Evolutionary conservation across 2,329 filamentous ascomycete genomes (phyloP).

Genomic region (Alternaria sp.): DNA sequence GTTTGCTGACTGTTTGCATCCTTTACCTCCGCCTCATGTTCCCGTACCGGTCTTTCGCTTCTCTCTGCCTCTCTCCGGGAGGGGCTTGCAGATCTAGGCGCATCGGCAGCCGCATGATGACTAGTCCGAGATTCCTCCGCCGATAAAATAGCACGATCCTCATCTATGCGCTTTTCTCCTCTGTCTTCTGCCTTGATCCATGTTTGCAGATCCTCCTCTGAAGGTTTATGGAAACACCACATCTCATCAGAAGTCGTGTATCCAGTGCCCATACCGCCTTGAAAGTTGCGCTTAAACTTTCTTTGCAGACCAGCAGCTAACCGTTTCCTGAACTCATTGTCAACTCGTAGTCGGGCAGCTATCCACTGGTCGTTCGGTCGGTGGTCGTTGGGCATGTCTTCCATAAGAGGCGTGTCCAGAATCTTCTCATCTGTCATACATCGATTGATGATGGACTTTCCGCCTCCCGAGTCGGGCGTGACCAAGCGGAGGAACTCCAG

Average conservation of each 20-base stretch:
- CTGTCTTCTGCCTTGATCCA: conserved; percentile 31
- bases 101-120: not conserved
- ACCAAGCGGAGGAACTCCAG: conserved; percentile 67
- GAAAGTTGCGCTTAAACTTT: conserved; percentile 41
- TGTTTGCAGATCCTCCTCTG: conserved; percentile 30
- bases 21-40: not conserved
- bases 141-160: conserved; percentile 14
- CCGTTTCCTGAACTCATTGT: conserved; percentile 63
- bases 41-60: conserved; percentile 6
- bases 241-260: conserved; percentile 57
- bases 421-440: conserved; percentile 63
- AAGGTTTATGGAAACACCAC: conserved; percentile 59
- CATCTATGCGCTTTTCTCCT: conserved; percentile 28
- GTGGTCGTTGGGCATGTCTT: conserved; percentile 59
- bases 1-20: not conserved
- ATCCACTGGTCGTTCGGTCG: conserved; percentile 66
- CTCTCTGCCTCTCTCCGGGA: conserved; percentile 4
- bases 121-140: not conserved
- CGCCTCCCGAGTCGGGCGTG: conserved; percentile 46
- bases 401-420: conserved; percentile 53
- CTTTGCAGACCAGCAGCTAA: conserved; percentile 55
- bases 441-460: conserved; percentile 55
- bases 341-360: conserved; percentile 63
- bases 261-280: conserved; percentile 39
- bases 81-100: not conserved